phyloP scores from a whole-genome alignment of 2,329 filamentous ascomycete genomes.

The Fusarium odoratissimum region DNA sequence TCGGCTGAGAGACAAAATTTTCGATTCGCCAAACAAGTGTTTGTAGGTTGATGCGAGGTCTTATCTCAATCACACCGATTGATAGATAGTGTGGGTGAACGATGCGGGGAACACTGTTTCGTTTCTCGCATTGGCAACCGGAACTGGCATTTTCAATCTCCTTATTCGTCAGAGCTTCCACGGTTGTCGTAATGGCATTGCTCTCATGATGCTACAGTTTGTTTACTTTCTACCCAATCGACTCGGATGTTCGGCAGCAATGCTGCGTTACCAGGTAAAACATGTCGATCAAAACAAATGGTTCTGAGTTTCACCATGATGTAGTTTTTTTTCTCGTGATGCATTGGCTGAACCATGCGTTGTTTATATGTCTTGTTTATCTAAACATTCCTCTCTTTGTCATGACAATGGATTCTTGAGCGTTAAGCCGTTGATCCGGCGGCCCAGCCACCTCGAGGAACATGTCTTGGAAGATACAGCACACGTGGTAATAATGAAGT shows the following conservation, averaged over 20 bases:
- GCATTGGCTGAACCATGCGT: not conserved
- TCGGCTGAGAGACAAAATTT: not conserved
- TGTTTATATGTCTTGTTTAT: not conserved
- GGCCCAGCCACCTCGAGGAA: constrained; percentile 4
- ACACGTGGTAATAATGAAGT: constrained; percentile 32
- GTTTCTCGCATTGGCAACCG: constrained; percentile 11
- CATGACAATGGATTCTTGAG: constrained; percentile 9
- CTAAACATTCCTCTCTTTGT: not conserved
- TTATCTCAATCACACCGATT: constrained; percentile 26
- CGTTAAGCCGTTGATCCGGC: constrained; percentile 9
- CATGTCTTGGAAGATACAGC: constrained; percentile 6
- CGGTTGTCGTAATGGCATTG: constrained; percentile 23
- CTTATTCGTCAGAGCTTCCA: constrained; percentile 28
- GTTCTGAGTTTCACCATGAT: constrained; percentile 21
- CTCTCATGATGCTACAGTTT: constrained; percentile 31
- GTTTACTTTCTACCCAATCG: constrained; percentile 26
- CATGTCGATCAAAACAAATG: not conserved
- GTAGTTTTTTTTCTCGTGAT: not conserved
- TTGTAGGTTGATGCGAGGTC: constrained; percentile 14
- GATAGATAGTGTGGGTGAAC: constrained; percentile 24
- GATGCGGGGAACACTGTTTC: constrained; percentile 34
- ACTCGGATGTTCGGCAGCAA: constrained; percentile 14
- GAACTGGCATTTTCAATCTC: constrained; percentile 3
- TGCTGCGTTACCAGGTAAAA: constrained; percentile 12
- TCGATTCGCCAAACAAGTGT: constrained; percentile 5